Evolutionary conservation across 176 grass and related monocot species (phyloP).

Genomic region (Oryza australiensis): DNA sequence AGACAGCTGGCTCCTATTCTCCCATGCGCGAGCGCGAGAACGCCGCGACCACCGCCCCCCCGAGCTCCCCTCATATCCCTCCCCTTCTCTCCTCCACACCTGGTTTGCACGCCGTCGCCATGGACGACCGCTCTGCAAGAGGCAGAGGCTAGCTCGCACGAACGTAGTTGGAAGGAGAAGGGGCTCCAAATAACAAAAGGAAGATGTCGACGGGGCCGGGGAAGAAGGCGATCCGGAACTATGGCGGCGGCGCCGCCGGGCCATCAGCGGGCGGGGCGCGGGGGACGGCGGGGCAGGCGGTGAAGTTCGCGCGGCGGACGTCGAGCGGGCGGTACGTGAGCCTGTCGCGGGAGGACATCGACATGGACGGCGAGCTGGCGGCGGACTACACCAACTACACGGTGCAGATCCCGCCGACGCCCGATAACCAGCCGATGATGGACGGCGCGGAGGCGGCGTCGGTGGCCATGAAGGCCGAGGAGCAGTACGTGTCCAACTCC

Average conservation of each 20-base stretch:
- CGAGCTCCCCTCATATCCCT: constrained; percentile 20
- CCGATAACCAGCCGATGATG: constrained; percentile 95
- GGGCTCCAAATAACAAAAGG: not conserved
- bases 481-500: constrained; percentile 90
- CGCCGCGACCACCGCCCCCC: constrained; percentile 16
- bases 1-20: not conserved
- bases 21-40: not conserved
- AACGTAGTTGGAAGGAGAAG: too few species aligned
- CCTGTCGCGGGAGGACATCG: constrained; percentile 83
- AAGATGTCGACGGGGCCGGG: constrained; percentile 45
- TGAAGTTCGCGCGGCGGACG: constrained; percentile 91
- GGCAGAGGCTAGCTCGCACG: not conserved
- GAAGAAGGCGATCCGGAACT: constrained; percentile 64
- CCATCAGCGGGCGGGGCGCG: constrained; percentile 8
- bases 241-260: not conserved
- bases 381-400: constrained; percentile 96
- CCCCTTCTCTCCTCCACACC: not conserved
- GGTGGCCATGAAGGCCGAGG: constrained; percentile 87
- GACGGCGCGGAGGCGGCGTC: constrained; percentile 41
- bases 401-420: constrained; percentile 91
- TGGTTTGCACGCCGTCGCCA: constrained; percentile 41
- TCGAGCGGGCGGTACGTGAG: constrained; percentile 81
- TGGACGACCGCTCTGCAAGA: not conserved
- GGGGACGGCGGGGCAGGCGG: constrained; percentile 37
- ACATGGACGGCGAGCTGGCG: constrained; percentile 66